Conservation (phyloP, 179 eudicot species). For the Beta macrorhiza region DNA sequence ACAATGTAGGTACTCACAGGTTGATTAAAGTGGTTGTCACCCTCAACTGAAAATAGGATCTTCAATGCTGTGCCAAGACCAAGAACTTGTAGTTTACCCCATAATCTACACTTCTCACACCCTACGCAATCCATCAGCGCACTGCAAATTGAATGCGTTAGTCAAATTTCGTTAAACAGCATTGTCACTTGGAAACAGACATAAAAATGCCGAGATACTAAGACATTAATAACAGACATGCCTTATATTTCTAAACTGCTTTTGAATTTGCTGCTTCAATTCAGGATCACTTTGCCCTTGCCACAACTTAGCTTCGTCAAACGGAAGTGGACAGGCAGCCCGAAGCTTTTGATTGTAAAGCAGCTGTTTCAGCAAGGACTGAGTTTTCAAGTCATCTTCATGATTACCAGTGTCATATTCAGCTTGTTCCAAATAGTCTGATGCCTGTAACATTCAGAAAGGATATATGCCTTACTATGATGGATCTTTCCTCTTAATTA, state of each 20-base stretch:
- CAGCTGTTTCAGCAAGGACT: conserved; percentile 71
- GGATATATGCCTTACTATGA: not conserved
- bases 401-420: conserved; percentile 90
- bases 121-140: conserved; percentile 98
- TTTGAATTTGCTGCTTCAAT: conserved; percentile 79
- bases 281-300: conserved; percentile 91
- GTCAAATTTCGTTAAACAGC: conserved; percentile 8
- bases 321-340: conserved; percentile 90
- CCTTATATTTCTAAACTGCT: conserved; percentile 89
- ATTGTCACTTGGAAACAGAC: not conserved
- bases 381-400: conserved; percentile 79
- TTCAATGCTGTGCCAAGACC: conserved; percentile 96
- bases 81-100: conserved; percentile 98
- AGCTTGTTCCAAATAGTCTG: conserved; percentile 88
- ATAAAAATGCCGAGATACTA: not conserved
- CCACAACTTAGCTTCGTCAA: conserved; percentile 94
- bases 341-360: conserved; percentile 67
- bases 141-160: conserved; percentile 41
- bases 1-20: conserved; percentile 43
- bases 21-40: conserved; percentile 38
- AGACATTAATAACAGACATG: conserved; percentile 13
- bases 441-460: conserved; percentile 41
- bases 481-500: not conserved
- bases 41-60: conserved; percentile 76
- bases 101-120: conserved; percentile 93